Percentiles rank a stretch among this genome's conserved stretches.
These are phyloP conservation scores for Sarocladiaceae sp. DNA, from an alignment of 2,329 filamentous ascomycete species.

Conservation along the genomic window DNA sequence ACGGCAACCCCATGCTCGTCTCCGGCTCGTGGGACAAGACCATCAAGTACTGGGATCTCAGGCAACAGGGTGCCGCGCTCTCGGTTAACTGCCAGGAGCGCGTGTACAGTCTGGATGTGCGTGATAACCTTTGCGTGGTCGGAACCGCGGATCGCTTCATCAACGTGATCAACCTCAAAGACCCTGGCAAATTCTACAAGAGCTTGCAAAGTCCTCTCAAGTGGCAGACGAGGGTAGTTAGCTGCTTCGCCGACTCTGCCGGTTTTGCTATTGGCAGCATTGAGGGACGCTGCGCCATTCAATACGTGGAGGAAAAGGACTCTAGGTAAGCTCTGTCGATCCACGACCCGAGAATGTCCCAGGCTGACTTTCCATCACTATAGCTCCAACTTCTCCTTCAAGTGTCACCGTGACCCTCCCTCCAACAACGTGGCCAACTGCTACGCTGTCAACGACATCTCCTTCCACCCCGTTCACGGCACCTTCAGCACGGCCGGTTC, in stretches of 20 bases:
- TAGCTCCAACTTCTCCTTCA: constrained; percentile 95
- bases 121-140: constrained; percentile 80
- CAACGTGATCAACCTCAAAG: constrained; percentile 85
- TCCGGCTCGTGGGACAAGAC: constrained; percentile 92
- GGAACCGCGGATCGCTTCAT: constrained; percentile 95
- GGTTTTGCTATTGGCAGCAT: constrained; percentile 96
- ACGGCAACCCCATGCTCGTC: constrained; percentile 68
- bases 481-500: constrained; percentile 97
- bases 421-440: constrained; percentile 76
- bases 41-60: constrained; percentile 82
- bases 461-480: constrained; percentile 91
- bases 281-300: constrained; percentile 93
- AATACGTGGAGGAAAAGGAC: constrained; percentile 97
- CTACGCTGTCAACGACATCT: constrained; percentile 93
- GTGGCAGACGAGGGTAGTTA: constrained; percentile 94
- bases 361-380: neutral
- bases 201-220: constrained; percentile 92
- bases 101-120: constrained; percentile 87
- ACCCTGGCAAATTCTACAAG: constrained; percentile 91
- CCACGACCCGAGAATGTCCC: too few relatives aligned
- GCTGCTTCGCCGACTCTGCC: constrained; percentile 85
- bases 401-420: constrained; percentile 86
- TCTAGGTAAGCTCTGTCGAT: constrained; percentile 52
- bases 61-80: constrained; percentile 52
- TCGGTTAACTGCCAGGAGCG: constrained; percentile 65